Base-by-base conservation (phyloP, 345 rosid genomes). In the Kandelia obovata region DNA sequence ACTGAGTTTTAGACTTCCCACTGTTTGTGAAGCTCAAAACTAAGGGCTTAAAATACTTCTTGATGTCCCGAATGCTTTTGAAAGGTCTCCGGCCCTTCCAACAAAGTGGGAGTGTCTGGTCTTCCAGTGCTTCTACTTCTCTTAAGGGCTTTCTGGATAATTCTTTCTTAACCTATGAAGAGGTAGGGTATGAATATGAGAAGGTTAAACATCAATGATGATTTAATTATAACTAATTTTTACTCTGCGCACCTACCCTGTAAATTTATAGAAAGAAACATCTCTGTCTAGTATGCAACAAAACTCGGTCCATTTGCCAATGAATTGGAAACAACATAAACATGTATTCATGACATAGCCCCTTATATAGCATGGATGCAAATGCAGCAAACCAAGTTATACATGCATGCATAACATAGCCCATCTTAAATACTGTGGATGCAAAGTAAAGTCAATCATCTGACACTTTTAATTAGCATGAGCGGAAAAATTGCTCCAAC, bases 21-120 rank as follows among this genome's bases (percentile, higher is more conserved):
- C 79, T 84, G 7, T 66, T 77, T 7, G 66, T 43, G 81, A 92
- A 95, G 80, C 83, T 77, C 53, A 95, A 68, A 19, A 89, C 78
- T 5, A 90, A 55, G 63, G 91, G 69, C 75, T 86, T 92, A 86
- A 95, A 95, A 75, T 87, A 89, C 68, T 83, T 92, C 74, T 77
- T 86, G 51, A 87, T 94, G 62, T 95, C 96, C 0, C 76, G 83
- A 1, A 86, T 51, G 76, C 32, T 86, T 79, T 73, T 85, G 84
- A 92, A 95, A 30, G 97, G 96, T 74, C 68, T 86, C 66, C 69
- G 73, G 27, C 99, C 99, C 78, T 84, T 90, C 99, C 99, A 95
- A 61, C 99, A 95, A 13, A 92, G 70, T 6, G 99, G 87, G 26
- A 95, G 89, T 0, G 97, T 87, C 34, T 66, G 71, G 75, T 95